These are phyloP conservation scores for Lunasporangiospora selenospora DNA, from an alignment of 192 early-diverging fungal genomes.

Conservation along the genomic window DNA sequence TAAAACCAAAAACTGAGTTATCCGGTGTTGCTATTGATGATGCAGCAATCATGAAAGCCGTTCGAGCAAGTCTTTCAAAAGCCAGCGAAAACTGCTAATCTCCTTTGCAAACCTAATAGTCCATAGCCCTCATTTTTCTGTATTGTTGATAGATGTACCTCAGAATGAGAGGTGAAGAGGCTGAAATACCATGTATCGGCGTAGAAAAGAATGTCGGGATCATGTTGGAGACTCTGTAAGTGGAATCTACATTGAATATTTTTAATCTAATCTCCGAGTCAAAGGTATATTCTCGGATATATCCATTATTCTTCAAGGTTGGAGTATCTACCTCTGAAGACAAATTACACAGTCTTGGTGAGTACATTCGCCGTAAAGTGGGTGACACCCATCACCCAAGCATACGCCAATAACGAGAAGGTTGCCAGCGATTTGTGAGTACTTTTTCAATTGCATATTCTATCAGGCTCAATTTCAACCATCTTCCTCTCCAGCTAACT, in stretches of 20 bases:
- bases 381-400: constrained; percentile 8
- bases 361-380: constrained; percentile 1
- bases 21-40: constrained; percentile 4
- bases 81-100: not conserved
- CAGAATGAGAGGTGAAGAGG: not conserved
- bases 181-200: not conserved
- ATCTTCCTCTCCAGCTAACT: not conserved
- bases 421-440: constrained; percentile 16
- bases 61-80: constrained; percentile 3
- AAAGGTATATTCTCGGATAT: not conserved
- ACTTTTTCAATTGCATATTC: constrained; percentile 1
- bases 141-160: not conserved
- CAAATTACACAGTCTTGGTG: not conserved
- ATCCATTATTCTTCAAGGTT: not conserved
- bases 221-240: constrained; percentile 8
- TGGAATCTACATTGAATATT: not conserved
- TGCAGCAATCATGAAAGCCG: constrained; percentile 11
- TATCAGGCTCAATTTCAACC: not conserved
- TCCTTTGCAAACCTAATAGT: not conserved
- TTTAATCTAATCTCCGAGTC: not conserved
- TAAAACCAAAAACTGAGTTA: constrained; percentile 4
- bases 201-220: not conserved
- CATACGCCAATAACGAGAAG: not conserved
- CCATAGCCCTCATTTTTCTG: not conserved
- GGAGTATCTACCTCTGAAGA: constrained; percentile 4